Percentiles rank a stretch among this genome's conserved stretches.
Evolutionary conservation across 768 basidiomycete species (phyloP).

Genomic region (Podaxis carcinomalis): DNA sequence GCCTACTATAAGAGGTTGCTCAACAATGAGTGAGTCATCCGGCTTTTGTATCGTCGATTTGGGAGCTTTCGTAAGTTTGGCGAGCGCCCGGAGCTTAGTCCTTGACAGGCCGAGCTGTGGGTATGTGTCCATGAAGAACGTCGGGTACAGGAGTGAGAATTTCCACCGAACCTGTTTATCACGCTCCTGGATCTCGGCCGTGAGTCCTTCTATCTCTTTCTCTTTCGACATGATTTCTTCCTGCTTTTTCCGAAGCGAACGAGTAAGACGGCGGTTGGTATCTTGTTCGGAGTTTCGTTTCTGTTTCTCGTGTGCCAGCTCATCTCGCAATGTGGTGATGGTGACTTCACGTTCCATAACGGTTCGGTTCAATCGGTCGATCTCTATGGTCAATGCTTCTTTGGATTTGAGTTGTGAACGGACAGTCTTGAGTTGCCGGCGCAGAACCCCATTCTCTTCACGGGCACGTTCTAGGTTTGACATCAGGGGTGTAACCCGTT

Average conservation of each 20-base stretch:
- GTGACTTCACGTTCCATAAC: background rate
- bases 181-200: background rate
- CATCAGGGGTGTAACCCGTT: slow-evolving; percentile 5
- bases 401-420: slow-evolving; percentile 5
- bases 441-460: slow-evolving; percentile 1
- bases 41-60: background rate
- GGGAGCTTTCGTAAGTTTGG: background rate
- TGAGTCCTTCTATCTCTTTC: slow-evolving; percentile 1
- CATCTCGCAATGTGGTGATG: background rate
- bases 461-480: slow-evolving; percentile 1
- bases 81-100: slow-evolving; percentile 3
- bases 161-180: slow-evolving; percentile 4
- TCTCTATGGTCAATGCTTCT: background rate
- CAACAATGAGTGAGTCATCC: slow-evolving; percentile 9
- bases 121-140: background rate
- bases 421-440: background rate
- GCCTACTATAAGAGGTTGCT: slow-evolving; percentile 2
- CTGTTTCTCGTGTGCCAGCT: slow-evolving; percentile 3
- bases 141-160: background rate
- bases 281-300: slow-evolving; percentile 3
- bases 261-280: slow-evolving; percentile 8
- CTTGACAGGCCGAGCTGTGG: slow-evolving; percentile 1
- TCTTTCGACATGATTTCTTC: background rate
- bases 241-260: slow-evolving; percentile 9
- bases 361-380: background rate